phyloP scores from a whole-genome alignment of 2,329 filamentous ascomycete genomes.

The Fusarium sp. region DNA sequence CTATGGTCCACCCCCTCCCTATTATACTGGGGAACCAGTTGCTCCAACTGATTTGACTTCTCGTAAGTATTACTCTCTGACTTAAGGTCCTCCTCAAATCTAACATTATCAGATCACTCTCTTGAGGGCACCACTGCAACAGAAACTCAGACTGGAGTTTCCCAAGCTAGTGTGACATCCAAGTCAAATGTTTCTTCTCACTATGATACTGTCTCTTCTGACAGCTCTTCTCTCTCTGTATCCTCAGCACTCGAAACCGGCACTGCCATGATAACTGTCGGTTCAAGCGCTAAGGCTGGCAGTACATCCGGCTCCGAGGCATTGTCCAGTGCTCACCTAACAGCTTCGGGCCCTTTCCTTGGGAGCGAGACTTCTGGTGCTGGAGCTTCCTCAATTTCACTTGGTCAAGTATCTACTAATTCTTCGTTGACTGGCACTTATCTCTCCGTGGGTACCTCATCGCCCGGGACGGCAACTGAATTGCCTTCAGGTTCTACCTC shows the following conservation, averaged over 20 bases:
- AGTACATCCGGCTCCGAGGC: constrained; percentile 16
- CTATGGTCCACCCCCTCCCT: constrained; percentile 37
- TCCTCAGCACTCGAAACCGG: not conserved
- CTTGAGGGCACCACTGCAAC: not conserved
- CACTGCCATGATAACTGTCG: constrained; percentile 13
- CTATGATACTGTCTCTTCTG: not conserved
- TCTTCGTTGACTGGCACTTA: not conserved
- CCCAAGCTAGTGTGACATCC: not conserved
- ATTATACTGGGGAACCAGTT: constrained; percentile 24
- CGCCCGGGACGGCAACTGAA: not conserved
- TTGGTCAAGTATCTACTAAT: not conserved
- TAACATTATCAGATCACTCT: constrained; percentile 25
- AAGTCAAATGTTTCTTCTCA: not conserved
- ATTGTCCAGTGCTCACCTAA: not conserved
- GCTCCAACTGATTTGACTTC: not conserved
- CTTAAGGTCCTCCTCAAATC: not conserved
- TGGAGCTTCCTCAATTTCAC: not conserved
- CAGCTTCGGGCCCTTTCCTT: not conserved
- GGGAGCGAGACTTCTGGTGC: not conserved
- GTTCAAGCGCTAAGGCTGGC: constrained; percentile 32
- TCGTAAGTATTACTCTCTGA: constrained; percentile 12
- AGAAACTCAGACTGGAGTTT: not conserved
- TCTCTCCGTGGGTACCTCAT: not conserved
- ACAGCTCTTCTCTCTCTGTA: not conserved
- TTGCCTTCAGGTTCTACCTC: not conserved